Base-by-base conservation (phyloP, 768 basidiomycete genomes). In the Phaeolepiota aurea region DNA sequence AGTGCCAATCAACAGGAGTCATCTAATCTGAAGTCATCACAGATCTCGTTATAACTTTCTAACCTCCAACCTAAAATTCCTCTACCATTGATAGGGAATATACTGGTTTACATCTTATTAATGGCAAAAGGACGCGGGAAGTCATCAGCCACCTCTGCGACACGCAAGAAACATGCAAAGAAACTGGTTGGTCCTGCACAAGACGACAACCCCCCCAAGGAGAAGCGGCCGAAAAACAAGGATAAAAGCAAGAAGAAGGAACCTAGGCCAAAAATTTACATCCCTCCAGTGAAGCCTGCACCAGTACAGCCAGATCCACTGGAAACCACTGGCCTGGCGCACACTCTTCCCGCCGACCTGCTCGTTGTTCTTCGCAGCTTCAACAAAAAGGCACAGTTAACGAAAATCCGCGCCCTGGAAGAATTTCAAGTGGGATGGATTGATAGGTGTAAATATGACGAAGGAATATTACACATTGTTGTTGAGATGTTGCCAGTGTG, bases 131-230 rank as follows among this genome's bases (percentile, higher is more conserved):
- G 64, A 20, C 62, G 63, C 32, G 53, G 61, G 13, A 89, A 87
- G 54, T 86, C 85, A 2, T 93, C 89, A 3, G 90, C 91, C 16
- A 71, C 80, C 0, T 79, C 87, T 1, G 88, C 66, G 3, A 97
- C 93, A 5, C 78, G 92, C 44, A 96, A 94, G 70, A 98, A 96
- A 61, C 88, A 94, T 57, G 87, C 87, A 12, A 71, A 77, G 40
- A 87, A 82, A 53, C 72, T 77, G 1, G 67, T 67, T 12, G 66
- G 59, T 33, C 40, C 53, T 37, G 56, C 56, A 5, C 49, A 57
- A 22, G 66, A 69, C 30, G 66, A 68, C 13, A 56, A 63, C 4
- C 43, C 58, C 12, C 53, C 54, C 9, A 64, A 57, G 57, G 68
- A 68, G 44, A 81, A 69, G 59, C 66, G 68, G 23, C 44, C 46